phyloP scores from a whole-genome alignment of 441 rosid genomes.

The Aleurites moluccanus region DNA sequence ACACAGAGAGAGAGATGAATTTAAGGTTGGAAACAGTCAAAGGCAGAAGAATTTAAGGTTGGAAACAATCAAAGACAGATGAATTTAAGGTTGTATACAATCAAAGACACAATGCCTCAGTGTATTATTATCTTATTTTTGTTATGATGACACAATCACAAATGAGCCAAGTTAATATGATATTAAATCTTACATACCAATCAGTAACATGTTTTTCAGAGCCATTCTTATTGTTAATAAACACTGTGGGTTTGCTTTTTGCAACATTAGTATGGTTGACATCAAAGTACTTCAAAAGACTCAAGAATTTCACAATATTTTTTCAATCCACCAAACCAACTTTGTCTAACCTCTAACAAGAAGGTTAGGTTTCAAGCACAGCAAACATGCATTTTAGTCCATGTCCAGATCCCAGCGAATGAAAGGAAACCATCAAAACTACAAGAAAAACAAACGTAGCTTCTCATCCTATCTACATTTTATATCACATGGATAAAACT shows the following conservation, averaged over 20 bases:
- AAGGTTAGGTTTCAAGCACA: neutral
- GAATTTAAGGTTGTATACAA: too few relatives aligned
- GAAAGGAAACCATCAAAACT: neutral
- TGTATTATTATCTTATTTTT: neutral
- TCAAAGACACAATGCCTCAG: neutral
- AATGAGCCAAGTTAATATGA: neutral
- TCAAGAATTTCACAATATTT: neutral
- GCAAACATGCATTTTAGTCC: neutral
- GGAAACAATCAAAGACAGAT: too few relatives aligned
- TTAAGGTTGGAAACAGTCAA: too few relatives aligned
- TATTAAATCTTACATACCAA: neutral
- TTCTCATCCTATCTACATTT: neutral
- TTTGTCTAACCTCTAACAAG: neutral
- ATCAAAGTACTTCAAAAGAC: neutral
- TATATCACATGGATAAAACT: neutral
- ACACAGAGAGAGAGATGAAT: neutral
- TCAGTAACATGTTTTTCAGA: neutral
- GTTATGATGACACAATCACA: neutral
- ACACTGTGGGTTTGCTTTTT: too few relatives aligned
- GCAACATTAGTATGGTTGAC: neutral
- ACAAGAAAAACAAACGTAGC: neutral
- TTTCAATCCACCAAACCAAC: neutral
- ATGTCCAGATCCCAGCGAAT: neutral
- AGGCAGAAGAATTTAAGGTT: neutral
- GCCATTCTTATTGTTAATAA: neutral